These are phyloP conservation scores for Alternaria burnsii DNA, from an alignment of 2,329 filamentous ascomycete species.

Conservation along the genomic window DNA sequence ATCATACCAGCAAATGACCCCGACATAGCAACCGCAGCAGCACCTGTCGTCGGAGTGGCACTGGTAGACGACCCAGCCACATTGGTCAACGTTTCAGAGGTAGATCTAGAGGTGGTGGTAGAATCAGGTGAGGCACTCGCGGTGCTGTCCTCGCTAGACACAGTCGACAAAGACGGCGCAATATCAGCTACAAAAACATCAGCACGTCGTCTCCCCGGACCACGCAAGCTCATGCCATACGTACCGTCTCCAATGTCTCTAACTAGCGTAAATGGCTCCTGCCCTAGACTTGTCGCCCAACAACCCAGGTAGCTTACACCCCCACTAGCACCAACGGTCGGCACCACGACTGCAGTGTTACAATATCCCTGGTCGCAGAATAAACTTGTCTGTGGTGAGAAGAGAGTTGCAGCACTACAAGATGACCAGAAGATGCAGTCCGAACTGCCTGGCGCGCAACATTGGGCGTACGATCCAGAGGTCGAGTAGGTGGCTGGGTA, in stretches of 20 bases:
- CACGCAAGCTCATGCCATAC: neutral
- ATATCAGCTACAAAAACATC: neutral
- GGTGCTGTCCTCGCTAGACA: neutral
- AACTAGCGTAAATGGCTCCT: slow-evolving; percentile 3
- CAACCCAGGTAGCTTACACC: slow-evolving; percentile 32
- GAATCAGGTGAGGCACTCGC: neutral
- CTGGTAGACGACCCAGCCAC: neutral
- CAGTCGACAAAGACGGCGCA: neutral
- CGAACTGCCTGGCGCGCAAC: slow-evolving; percentile 20
- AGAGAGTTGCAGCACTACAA: slow-evolving; percentile 28
- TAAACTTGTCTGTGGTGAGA: slow-evolving; percentile 30
- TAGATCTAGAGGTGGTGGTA: neutral
- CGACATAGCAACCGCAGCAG: neutral
- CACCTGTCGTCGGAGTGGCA: neutral
- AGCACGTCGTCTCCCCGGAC: neutral
- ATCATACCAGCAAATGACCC: neutral
- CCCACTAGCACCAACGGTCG: slow-evolving; percentile 25
- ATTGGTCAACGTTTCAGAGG: neutral
- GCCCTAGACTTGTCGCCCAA: slow-evolving; percentile 33
- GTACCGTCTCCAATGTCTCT: neutral
- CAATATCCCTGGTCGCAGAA: slow-evolving; percentile 34
- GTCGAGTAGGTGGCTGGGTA: slow-evolving; percentile 33
- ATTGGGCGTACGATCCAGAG: slow-evolving; percentile 31
- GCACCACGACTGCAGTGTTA: slow-evolving; percentile 35
- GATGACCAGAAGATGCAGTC: slow-evolving; percentile 34